A percentile compares a stretch with the other conserved stretches of the same genome.
phyloP scores from a whole-genome alignment of 2,329 filamentous ascomycete species.

The Kalmusia sp. region DNA sequence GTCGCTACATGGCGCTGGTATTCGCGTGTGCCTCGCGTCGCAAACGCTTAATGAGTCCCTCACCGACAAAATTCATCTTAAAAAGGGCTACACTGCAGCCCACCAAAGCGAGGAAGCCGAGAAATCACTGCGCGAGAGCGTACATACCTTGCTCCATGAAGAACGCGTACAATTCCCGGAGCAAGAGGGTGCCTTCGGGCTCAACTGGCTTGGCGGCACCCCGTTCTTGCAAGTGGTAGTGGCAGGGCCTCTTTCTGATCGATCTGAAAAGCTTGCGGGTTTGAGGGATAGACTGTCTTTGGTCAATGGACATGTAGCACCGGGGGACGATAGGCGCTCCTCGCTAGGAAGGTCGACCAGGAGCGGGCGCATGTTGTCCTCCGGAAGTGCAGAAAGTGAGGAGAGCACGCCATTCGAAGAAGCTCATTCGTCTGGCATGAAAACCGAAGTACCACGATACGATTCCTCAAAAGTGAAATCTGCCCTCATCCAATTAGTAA shows the following conservation, averaged over 20 bases:
- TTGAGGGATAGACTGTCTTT: neutral
- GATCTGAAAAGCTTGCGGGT: neutral
- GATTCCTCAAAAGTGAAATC: neutral
- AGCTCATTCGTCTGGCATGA: neutral
- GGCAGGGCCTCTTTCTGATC: conserved; percentile 16
- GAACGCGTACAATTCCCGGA: conserved; percentile 31
- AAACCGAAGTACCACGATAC: neutral
- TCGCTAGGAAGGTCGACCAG: neutral
- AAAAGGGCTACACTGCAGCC: conserved; percentile 30
- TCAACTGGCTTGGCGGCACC: conserved; percentile 38
- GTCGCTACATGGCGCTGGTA: conserved; percentile 35
- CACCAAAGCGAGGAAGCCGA: conserved; percentile 28
- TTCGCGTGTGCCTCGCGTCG: conserved; percentile 32
- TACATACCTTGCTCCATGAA: conserved; percentile 27
- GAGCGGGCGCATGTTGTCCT: neutral
- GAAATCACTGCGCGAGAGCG: conserved; percentile 23
- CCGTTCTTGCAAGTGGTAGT: conserved; percentile 44
- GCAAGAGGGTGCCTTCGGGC: conserved; percentile 25
- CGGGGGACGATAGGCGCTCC: neutral
- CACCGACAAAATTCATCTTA: conserved; percentile 27
- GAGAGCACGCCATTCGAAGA: neutral
- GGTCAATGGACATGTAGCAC: neutral
- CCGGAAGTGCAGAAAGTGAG: neutral
- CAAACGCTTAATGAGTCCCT: conserved; percentile 35
- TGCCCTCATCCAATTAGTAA: neutral